Evolutionary conservation across 23 red algal genomes (phyloP).

Genomic region (Gracilaria domingensis): DNA sequence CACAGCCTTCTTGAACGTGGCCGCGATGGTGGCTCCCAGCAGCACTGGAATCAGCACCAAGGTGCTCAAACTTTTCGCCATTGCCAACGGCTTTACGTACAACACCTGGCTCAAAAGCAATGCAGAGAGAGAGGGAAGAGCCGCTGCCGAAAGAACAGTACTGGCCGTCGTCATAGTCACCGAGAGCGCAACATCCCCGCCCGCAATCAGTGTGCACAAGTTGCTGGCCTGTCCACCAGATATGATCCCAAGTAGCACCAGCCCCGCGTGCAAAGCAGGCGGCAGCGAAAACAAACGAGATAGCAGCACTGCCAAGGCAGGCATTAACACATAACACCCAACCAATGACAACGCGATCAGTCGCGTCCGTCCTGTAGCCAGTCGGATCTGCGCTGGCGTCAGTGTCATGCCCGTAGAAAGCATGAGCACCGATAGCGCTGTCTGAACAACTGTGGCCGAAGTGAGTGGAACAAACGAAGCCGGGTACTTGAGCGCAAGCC

Average conservation of each 20-base stretch:
- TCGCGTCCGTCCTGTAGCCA: constrained; percentile 31
- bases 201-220: constrained; percentile 83
- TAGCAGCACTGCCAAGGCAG: constrained; percentile 51
- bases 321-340: constrained; percentile 89
- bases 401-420: constrained; percentile 83
- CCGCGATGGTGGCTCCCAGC: constrained; percentile 40
- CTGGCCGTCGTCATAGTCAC: constrained; percentile 88
- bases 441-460: background rate
- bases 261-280: constrained; percentile 47
- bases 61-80: constrained; percentile 60
- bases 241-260: constrained; percentile 81
- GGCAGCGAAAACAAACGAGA: constrained; percentile 29
- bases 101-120: constrained; percentile 62
- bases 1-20: constrained; percentile 8
- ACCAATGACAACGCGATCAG: constrained; percentile 42
- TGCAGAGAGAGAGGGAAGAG: constrained; percentile 57
- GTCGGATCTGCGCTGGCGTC: constrained; percentile 57
- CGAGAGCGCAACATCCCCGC: constrained; percentile 79
- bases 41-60: constrained; percentile 78
- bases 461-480: background rate
- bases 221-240: constrained; percentile 90
- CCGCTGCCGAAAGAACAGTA: constrained; percentile 59
- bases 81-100: constrained; percentile 35
- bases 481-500: constrained; percentile 20
- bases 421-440: constrained; percentile 72